These are phyloP conservation scores for Carex arenaria DNA, from an alignment of 202 grass and related monocot species.

Conservation along the genomic window DNA sequence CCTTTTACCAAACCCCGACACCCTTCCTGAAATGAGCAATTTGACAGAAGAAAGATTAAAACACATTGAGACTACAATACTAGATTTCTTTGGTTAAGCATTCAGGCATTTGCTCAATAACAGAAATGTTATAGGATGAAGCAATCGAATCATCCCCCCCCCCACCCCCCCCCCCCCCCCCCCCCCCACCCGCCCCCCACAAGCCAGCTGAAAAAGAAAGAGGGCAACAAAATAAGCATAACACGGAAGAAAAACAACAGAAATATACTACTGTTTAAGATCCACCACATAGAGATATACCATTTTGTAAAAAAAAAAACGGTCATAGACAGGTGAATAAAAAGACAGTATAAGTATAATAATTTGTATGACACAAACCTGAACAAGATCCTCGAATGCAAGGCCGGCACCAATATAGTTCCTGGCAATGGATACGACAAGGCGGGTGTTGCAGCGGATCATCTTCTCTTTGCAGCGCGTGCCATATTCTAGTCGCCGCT, in stretches of 20 bases:
- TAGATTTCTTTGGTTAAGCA: background rate
- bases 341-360: background rate
- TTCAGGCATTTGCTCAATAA: background rate
- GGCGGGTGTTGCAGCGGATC: conserved; percentile 74
- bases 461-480: conserved; percentile 73
- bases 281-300: background rate
- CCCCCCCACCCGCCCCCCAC: background rate
- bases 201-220: background rate
- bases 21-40: conserved; percentile 53
- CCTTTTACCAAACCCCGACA: conserved; percentile 65
- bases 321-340: background rate
- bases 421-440: conserved; percentile 92
- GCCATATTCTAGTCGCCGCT: conserved; percentile 51
- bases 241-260: background rate
- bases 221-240: background rate
- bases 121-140: background rate
- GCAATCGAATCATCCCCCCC: no score
- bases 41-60: conserved; percentile 11
- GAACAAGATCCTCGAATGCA: conserved; percentile 74
- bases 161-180: no score
- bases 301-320: background rate
- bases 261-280: background rate
- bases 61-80: background rate
- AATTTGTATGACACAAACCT: conserved; percentile 37
- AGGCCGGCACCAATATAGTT: conserved; percentile 48